Conservation (phyloP, 306 rosid genomes). For the Phaseolus lunatus region DNA sequence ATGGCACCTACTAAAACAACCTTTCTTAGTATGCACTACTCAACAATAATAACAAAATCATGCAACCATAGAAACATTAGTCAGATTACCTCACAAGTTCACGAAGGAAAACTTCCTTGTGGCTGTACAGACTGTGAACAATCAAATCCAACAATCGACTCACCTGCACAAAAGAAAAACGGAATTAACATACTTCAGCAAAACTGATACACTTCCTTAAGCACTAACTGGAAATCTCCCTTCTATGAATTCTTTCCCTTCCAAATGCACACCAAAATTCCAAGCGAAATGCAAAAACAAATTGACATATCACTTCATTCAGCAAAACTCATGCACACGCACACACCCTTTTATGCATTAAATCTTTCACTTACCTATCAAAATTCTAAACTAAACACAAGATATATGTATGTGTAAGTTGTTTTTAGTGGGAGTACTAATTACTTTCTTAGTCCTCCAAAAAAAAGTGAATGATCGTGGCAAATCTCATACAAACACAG, state of each 20-base stretch:
- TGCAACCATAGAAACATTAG: background rate
- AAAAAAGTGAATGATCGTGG: no score
- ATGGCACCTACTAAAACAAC: background rate
- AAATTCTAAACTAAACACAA: background rate
- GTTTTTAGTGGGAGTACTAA: no score
- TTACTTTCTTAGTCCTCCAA: no score
- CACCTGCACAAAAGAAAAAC: conserved; percentile 61
- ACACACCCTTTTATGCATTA: background rate
- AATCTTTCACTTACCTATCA: background rate
- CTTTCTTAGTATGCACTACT: background rate
- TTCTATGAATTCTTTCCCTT: background rate
- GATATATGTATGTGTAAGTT: background rate
- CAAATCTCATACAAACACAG: no score
- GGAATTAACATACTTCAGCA: conserved; percentile 21
- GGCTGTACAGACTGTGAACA: conserved; percentile 93
- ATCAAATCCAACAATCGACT: conserved; percentile 89
- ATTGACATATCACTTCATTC: background rate
- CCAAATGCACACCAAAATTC: background rate
- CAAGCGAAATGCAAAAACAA: background rate
- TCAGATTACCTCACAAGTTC: conserved; percentile 84
- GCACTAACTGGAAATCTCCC: background rate
- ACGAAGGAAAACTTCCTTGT: conserved; percentile 90
- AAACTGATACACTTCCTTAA: background rate
- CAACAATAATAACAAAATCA: background rate
- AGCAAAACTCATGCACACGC: background rate